Percentiles rank a stretch among this genome's conserved stretches.
phyloP scores from a whole-genome alignment of 495 filamentous ascomycete genomes.

The Aspergillus diversus region DNA sequence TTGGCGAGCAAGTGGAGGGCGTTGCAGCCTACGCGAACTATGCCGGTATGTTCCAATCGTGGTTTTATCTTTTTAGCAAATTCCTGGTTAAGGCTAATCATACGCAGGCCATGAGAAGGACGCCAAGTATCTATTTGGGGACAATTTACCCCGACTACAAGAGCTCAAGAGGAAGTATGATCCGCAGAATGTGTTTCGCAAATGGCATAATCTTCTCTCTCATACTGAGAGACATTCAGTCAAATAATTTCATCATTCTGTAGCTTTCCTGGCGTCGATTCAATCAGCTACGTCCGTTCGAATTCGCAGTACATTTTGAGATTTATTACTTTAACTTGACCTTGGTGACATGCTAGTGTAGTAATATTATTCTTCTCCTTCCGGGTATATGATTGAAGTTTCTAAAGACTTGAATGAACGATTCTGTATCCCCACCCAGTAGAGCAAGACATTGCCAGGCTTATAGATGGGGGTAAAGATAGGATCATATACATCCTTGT shows the following conservation, averaged over 20 bases:
- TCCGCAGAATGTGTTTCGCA: constrained; percentile 48
- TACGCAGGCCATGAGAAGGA: not conserved
- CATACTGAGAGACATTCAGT: not conserved
- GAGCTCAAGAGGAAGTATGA: constrained; percentile 52
- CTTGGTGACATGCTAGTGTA: too few species aligned
- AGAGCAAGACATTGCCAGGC: too few species aligned
- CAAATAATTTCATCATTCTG: not conserved
- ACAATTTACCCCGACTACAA: constrained; percentile 38
- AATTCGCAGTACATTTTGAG: too few species aligned
- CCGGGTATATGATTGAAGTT: too few species aligned
- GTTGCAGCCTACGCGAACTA: constrained; percentile 36
- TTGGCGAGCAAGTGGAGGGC: not conserved
- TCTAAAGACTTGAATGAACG: too few species aligned
- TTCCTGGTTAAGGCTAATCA: not conserved
- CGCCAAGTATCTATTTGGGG: constrained; percentile 37
- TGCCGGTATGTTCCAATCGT: constrained; percentile 14
- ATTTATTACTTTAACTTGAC: too few species aligned
- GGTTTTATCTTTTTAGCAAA: not conserved
- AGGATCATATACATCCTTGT: too few species aligned
- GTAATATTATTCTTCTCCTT: too few species aligned
- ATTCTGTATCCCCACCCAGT: too few species aligned
- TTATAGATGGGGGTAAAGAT: too few species aligned
- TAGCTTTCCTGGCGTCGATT: too few species aligned
- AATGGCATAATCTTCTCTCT: constrained; percentile 27
- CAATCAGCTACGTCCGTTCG: too few species aligned